Base-by-base conservation (phyloP, 2,329 filamentous ascomycete genomes). In the Exophiala phaeomuriformis region DNA sequence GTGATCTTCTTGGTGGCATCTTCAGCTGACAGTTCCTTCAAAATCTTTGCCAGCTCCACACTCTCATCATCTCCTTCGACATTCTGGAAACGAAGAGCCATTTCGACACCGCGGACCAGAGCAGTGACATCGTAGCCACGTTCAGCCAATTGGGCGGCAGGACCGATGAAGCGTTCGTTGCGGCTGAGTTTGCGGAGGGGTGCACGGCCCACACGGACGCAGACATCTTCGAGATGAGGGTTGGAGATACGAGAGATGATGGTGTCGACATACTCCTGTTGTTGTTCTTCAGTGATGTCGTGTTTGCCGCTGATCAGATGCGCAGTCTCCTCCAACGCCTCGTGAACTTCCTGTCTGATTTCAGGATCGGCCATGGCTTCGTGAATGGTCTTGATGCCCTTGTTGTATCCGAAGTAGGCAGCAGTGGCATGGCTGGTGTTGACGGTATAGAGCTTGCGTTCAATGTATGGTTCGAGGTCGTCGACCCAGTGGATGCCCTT, bases 371-470 rank as follows among this genome's bases (percentile, higher is more conserved):
- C 81, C 60, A 97, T 80, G 5, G 90, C 86, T 65, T 97, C 91
- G 68, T 93, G 88, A 63, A 98, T 89, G 56, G 86, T 94, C 67
- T 81, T 78, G 79, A 94, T 91, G 67, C 87, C 84, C 62, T 84
- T 81, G 74, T 90, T 80, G 79, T 95, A 87, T 51, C 90, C 91
- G 72, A 93, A 90, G 80, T 97, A 97, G 56, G 93, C 91, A 19
- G 90, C 90, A 5, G 91, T 95, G 56, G 93, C 93, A 69, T 98
- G 93, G 52, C 90, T 87, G 27, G 93, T 98, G 81, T 98, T 98
- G 80, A 98, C 91, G 27, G 93, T 98, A 79, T 90, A 98, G 61
- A 98, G 84, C 81, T 98, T 98, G 72, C 93, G 90, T 83, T 98
- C 93, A 66, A 98, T 97, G 76, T 91, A 98, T 53, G 93, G 93